Conservation (phyloP, 2,329 filamentous ascomycete genomes). For the Tolypocladium amazonense region DNA sequence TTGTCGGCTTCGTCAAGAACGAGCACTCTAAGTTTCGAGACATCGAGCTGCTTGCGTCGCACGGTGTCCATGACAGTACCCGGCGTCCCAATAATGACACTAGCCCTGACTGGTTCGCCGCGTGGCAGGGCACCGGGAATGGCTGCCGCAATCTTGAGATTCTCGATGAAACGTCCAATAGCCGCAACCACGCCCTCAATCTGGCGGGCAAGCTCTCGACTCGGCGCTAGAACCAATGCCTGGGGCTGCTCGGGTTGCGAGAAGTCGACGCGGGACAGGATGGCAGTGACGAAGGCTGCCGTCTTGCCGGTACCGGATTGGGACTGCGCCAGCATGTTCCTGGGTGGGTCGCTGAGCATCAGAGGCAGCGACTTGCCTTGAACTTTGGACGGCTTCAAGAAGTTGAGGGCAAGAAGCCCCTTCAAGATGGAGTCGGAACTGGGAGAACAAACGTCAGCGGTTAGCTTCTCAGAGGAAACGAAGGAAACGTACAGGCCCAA, state of each 20-base stretch:
- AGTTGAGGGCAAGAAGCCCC: slow-evolving; percentile 72
- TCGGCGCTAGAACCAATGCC: slow-evolving; percentile 81
- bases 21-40: slow-evolving; percentile 63
- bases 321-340: slow-evolving; percentile 96
- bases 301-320: slow-evolving; percentile 98
- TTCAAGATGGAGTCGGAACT: slow-evolving; percentile 52
- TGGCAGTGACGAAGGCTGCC: slow-evolving; percentile 87
- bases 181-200: slow-evolving; percentile 75
- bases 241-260: slow-evolving; percentile 60
- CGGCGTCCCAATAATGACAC: slow-evolving; percentile 85
- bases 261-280: slow-evolving; percentile 78
- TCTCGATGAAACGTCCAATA: slow-evolving; percentile 76
- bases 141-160: slow-evolving; percentile 67
- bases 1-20: slow-evolving; percentile 97
- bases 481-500: slow-evolving; percentile 56
- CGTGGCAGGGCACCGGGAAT: slow-evolving; percentile 69
- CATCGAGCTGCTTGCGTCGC: slow-evolving; percentile 63
- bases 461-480: too few species aligned
- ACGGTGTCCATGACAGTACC: slow-evolving; percentile 88
- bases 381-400: slow-evolving; percentile 93
- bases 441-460: slow-evolving; percentile 2
- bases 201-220: slow-evolving; percentile 87
- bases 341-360: slow-evolving; percentile 74
- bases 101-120: slow-evolving; percentile 57
- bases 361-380: slow-evolving; percentile 90